These are phyloP conservation scores for Phialocephala sp. DNA, from an alignment of 2,329 filamentous ascomycete genomes.

Conservation along the genomic window DNA sequence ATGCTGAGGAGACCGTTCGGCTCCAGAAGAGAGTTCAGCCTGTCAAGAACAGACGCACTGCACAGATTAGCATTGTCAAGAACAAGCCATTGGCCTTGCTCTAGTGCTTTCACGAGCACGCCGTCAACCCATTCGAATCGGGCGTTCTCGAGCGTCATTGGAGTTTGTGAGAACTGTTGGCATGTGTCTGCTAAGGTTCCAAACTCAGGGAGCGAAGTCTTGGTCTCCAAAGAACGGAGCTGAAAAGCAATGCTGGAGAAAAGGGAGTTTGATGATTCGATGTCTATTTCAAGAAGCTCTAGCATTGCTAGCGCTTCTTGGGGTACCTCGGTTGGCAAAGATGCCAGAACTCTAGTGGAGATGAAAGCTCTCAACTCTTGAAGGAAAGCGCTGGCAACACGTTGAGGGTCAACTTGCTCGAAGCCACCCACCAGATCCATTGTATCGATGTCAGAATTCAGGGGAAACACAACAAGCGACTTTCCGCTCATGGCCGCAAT, in stretches of 20 bases:
- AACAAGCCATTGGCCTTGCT: conserved; percentile 88
- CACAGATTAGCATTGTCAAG: conserved; percentile 98
- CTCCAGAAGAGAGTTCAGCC: conserved; percentile 92
- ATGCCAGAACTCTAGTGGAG: conserved; percentile 54
- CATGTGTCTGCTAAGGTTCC: conserved; percentile 35
- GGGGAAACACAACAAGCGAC: conserved; percentile 78
- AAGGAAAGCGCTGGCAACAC: conserved; percentile 69
- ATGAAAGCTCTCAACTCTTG: conserved; percentile 58
- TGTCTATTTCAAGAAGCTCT: conserved; percentile 50
- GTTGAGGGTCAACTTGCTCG: conserved; percentile 86
- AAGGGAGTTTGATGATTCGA: conserved; percentile 27
- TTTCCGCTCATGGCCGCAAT: conserved; percentile 81
- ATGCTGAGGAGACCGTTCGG: conserved; percentile 86
- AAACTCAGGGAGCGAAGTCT: conserved; percentile 50
- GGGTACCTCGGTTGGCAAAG: conserved; percentile 54
- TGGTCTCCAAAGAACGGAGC: conserved; percentile 39
- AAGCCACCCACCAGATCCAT: conserved; percentile 98
- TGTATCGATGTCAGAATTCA: conserved; percentile 95
- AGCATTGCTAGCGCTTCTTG: conserved; percentile 56
- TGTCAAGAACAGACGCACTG: conserved; percentile 90
- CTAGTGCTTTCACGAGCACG: conserved; percentile 83
- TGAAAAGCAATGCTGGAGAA: conserved; percentile 41
- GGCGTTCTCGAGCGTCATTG: conserved; percentile 69
- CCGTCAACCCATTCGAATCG: conserved; percentile 97
- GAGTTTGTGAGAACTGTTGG: conserved; percentile 53